Evolutionary conservation across 2,329 filamentous ascomycete genomes (phyloP), one percentile per base, ranked within the genome.

Genomic region (Cercospora zeina): DNA sequence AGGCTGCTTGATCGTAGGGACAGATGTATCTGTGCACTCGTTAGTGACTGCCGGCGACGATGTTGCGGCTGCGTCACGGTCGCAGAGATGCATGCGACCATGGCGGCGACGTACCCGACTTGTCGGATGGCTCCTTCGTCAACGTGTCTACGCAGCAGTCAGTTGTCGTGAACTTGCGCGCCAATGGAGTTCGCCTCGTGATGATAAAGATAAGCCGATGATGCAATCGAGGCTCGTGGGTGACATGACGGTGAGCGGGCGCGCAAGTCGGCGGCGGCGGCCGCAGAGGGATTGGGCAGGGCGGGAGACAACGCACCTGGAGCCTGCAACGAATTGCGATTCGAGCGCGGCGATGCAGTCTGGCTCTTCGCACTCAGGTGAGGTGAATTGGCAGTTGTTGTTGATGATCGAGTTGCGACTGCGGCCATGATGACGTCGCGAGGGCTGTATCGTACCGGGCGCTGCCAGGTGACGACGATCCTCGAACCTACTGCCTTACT

Each of bases 1-100:
- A 31, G 73, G 72, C 61, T 73, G 72, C 58, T 71, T 73, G 62
- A 75, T 74, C 51, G 71, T 72, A 13, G 73, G 73, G n/a, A 74
- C 62, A 27, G 59, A 58, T 53, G 62, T 54, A 27, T 65, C 62
- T 69, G 62, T 27, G 42, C 7, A 21, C 14, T 5, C 24, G 49
- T 59, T 50, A 63, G 59, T 55, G 45, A 51, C 50, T 59, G 42
- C 34, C 54, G 39, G 27, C 50, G 13, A 57, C 59, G 54, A 49
- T 31, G 27, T 60, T 45, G 33, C 33, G n/a, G n/a, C 14, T 6
- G 24, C 16, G 16, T 9, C 42, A 39, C 31, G 45, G 27, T 34
- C 21, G 55, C 49, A 14, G 27, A n/a, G 42, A 50, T 58, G 24
- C 24, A 50, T 58, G 24, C 24, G 45, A 31, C 51, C 14, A 19